Evolutionary conservation across 169 alveolate genomes (phyloP).

Genomic region (Eimeria maxima): DNA sequence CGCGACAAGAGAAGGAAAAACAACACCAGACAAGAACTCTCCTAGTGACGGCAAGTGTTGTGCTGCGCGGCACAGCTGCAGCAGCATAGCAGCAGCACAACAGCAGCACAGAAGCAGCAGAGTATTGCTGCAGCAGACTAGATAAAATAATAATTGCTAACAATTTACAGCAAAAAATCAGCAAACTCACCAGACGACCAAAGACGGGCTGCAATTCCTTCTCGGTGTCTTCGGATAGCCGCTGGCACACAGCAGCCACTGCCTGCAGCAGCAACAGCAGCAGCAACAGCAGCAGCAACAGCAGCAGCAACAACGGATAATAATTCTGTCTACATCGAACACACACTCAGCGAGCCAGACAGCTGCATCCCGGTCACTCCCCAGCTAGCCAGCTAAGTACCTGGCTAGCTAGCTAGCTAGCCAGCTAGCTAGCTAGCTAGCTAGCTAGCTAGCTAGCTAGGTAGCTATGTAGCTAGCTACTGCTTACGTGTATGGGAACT

Average conservation of each 20-base stretch:
- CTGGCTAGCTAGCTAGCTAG: neutral
- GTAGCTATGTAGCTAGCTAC: neutral
- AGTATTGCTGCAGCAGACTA: neutral
- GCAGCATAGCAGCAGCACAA: slow-evolving; percentile 27
- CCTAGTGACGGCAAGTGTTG: slow-evolving; percentile 48
- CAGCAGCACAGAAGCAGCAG: slow-evolving; percentile 43
- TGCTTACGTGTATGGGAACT: slow-evolving; percentile 8
- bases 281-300: neutral
- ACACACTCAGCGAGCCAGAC: neutral
- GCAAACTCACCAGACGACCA: slow-evolving; percentile 20
- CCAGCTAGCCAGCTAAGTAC: neutral
- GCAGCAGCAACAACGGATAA: neutral
- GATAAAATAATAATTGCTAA: neutral
- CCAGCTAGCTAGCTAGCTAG: neutral
- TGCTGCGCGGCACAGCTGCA: slow-evolving; percentile 68
- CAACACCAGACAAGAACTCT: slow-evolving; percentile 46
- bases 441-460: neutral
- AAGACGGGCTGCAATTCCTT: slow-evolving; percentile 44
- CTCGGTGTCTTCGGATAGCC: slow-evolving; percentile 52
- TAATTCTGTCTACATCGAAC: neutral
- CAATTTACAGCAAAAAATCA: neutral
- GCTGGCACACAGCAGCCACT: slow-evolving; percentile 61
- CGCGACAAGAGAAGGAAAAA: slow-evolving; percentile 13
- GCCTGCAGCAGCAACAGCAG: slow-evolving; percentile 43
- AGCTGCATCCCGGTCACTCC: neutral